These are phyloP conservation scores for Striga hermonthica DNA, from an alignment of 305 asterid genomes.

Conservation along the genomic window DNA sequence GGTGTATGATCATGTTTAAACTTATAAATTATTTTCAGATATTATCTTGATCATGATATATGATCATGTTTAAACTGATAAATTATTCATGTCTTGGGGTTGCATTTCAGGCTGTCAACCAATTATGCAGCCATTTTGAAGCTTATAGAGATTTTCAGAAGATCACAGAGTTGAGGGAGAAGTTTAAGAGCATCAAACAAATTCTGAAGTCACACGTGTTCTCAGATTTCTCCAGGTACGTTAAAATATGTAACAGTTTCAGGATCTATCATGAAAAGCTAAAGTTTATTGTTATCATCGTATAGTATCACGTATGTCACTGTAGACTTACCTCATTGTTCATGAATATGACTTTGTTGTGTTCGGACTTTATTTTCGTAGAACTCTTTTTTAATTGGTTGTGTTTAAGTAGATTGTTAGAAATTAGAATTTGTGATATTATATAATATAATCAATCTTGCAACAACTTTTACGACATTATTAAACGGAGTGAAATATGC, in stretches of 20 bases:
- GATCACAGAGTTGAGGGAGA: slow-evolving; percentile 91
- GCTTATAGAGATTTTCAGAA: slow-evolving; percentile 89
- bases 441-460: not conserved
- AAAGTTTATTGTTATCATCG: slow-evolving; percentile 13
- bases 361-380: not conserved
- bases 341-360: slow-evolving; percentile 14
- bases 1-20: too few relatives aligned
- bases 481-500: slow-evolving; percentile 12
- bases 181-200: slow-evolving; percentile 92
- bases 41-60: not conserved
- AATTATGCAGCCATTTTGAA: slow-evolving; percentile 92
- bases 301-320: slow-evolving; percentile 6
- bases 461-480: not conserved
- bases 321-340: slow-evolving; percentile 10
- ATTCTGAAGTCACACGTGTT: slow-evolving; percentile 86
- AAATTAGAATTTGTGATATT: slow-evolving; percentile 22
- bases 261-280: slow-evolving; percentile 14
- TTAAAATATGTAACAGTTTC: slow-evolving; percentile 23
- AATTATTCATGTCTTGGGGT: slow-evolving; percentile 27
- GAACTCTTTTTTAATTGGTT: slow-evolving; percentile 1
- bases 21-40: too few relatives aligned
- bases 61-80: not conserved
- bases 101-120: slow-evolving; percentile 88
- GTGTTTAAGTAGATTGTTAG: slow-evolving; percentile 9
- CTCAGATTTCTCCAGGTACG: slow-evolving; percentile 96